Conservation (phyloP, 1,284 basidiomycete genomes). For the Golubevia sp. region DNA sequence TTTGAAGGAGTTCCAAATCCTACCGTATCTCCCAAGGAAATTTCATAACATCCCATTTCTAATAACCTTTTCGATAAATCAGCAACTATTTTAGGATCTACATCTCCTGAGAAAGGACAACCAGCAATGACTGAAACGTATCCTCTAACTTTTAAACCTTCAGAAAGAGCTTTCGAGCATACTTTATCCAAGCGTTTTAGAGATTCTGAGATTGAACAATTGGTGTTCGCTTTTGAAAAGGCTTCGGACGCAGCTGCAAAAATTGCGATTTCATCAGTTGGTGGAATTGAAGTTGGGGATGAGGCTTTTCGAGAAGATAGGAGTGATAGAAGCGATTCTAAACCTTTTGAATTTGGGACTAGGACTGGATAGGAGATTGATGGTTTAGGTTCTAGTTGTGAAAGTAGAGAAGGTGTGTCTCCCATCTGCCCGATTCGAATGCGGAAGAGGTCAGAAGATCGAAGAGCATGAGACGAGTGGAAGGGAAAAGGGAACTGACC, state of each 20-base stretch:
- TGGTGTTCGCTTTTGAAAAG: constrained; percentile 84
- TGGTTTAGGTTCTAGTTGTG: constrained; percentile 67
- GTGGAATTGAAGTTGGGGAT: constrained; percentile 47
- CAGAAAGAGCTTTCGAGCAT: constrained; percentile 68
- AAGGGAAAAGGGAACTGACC: constrained; percentile 64
- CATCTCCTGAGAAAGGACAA: constrained; percentile 82
- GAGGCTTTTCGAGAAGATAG: neutral
- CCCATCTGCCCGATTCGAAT: constrained; percentile 24
- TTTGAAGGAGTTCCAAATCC: constrained; percentile 79
- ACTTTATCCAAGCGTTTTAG: constrained; percentile 72
- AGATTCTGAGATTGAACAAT: constrained; percentile 76
- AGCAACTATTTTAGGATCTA: constrained; percentile 73
- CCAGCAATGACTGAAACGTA: constrained; percentile 76
- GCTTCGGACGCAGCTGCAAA: constrained; percentile 85
- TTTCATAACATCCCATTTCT: constrained; percentile 92
- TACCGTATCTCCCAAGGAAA: constrained; percentile 88
- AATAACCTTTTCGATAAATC: constrained; percentile 74
- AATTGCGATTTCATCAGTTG: constrained; percentile 82
- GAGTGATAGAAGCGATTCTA: constrained; percentile 29
- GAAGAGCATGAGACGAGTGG: constrained; percentile 36
- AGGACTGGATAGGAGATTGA: constrained; percentile 79
- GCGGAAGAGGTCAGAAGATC: constrained; percentile 59
- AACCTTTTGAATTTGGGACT: constrained; percentile 79
- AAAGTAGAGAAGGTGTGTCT: constrained; percentile 65
- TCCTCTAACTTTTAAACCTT: constrained; percentile 77